phyloP scores from a whole-genome alignment of 2,329 filamentous ascomycete genomes.

The Thielaviopsis musarum region DNA sequence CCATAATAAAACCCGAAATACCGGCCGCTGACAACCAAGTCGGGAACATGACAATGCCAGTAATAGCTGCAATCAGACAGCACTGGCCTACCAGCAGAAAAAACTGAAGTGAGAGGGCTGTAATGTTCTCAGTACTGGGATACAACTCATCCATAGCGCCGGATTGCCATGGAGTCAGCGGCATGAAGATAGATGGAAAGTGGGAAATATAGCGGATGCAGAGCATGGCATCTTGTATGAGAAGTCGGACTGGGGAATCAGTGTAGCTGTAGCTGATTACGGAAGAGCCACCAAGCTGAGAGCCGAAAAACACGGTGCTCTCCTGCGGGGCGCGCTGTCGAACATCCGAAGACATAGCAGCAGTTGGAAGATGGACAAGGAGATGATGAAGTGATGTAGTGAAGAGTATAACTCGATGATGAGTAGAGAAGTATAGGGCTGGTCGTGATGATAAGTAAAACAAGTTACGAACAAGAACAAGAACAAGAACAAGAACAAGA shows the following conservation, averaged over 20 bases:
- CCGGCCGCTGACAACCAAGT: constrained; percentile 29
- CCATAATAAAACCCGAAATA: constrained; percentile 26
- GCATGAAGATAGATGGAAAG: constrained; percentile 45
- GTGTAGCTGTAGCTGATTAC: constrained; percentile 46
- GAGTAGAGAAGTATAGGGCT: no score
- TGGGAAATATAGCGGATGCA: constrained; percentile 32
- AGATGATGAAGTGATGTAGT: neutral
- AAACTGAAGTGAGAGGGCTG: constrained; percentile 38
- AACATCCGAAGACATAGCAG: neutral
- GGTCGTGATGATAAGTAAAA: no score
- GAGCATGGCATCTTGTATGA: constrained; percentile 16
- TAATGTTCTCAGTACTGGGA: constrained; percentile 37
- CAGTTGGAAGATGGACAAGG: neutral
- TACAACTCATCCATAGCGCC: constrained; percentile 47
- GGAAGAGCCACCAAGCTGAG: constrained; percentile 38
- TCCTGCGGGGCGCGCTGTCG: constrained; percentile 2
- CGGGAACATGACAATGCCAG: constrained; percentile 28
- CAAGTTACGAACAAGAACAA: neutral
- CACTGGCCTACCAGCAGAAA: constrained; percentile 42
- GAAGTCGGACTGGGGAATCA: constrained; percentile 33
- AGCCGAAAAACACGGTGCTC: constrained; percentile 36
- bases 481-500: neutral
- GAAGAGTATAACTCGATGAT: neutral
- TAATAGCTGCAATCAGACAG: constrained; percentile 43
- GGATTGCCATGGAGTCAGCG: constrained; percentile 34